phyloP scores from a whole-genome alignment of 176 grass and related monocot species.

The Thalia dealbata region DNA sequence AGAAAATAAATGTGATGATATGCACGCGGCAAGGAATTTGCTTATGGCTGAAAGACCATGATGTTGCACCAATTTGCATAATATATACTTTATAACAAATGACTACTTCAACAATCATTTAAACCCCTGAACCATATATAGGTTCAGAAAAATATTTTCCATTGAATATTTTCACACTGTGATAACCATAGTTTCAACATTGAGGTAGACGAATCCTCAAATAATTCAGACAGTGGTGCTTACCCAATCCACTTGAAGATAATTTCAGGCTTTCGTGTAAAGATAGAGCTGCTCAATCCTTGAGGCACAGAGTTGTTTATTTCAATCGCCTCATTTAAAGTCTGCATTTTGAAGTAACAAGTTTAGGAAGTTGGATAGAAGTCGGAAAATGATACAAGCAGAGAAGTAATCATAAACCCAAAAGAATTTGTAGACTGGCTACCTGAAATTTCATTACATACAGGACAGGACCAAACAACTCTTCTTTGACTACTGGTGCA shows the following conservation, averaged over 20 bases:
- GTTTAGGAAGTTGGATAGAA: slow-evolving; percentile 10
- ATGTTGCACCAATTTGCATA: not conserved
- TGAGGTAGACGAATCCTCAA: not conserved
- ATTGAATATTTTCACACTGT: not conserved
- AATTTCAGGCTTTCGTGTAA: slow-evolving; percentile 73
- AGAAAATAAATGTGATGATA: no score
- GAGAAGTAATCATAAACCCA: not conserved
- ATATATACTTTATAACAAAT: not conserved
- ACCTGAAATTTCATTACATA: slow-evolving; percentile 99
- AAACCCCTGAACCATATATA: not conserved
- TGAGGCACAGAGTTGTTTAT: slow-evolving; percentile 96
- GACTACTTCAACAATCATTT: not conserved
- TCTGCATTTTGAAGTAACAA: slow-evolving; percentile 33
- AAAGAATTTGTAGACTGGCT: not conserved
- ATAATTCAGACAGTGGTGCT: slow-evolving; percentile 13
- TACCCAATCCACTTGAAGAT: slow-evolving; percentile 99
- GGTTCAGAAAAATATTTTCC: not conserved
- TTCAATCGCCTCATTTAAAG: slow-evolving; percentile 83
- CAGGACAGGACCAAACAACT: slow-evolving; percentile 92
- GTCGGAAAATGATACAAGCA: not conserved
- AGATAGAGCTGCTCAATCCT: slow-evolving; percentile 96
- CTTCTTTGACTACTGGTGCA: slow-evolving; percentile 77
- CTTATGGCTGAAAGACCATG: not conserved
- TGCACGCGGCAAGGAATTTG: no score
- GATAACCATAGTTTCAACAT: not conserved